Percentiles rank a stretch among this genome's conserved stretches.
Evolutionary conservation across 139 green algal genomes (phyloP).

Genomic region (Tetraselmis striata): DNA sequence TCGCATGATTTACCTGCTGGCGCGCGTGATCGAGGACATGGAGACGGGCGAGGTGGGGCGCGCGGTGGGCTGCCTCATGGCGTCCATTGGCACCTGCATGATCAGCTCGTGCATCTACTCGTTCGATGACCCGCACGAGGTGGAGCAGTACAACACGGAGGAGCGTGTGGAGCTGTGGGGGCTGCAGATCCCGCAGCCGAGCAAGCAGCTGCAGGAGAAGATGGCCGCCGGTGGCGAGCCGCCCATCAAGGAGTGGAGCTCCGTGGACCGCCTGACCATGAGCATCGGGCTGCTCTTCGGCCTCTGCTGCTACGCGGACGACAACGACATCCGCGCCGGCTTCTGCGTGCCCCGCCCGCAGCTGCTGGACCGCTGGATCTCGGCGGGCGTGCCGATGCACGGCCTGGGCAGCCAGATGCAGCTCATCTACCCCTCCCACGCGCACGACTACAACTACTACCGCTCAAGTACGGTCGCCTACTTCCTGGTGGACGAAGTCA

Average conservation of each 20-base stretch:
- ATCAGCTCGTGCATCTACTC: conserved; percentile 65
- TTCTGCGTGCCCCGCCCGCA: conserved; percentile 61
- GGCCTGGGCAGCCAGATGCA: conserved; percentile 40
- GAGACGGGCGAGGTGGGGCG: conserved; percentile 41
- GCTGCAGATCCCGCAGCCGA: conserved; percentile 22
- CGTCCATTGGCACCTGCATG: conserved; percentile 64
- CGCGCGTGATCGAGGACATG: conserved; percentile 27
- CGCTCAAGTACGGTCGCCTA: conserved; percentile 50
- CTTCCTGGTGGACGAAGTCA: conserved; percentile 58
- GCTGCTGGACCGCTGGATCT: conserved; percentile 54
- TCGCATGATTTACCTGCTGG: conserved; percentile 62
- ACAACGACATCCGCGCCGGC: conserved; percentile 41
- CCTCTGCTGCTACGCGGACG: conserved; percentile 50
- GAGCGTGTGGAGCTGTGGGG: conserved; percentile 67
- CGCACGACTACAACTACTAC: conserved; percentile 68
- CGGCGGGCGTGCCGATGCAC: conserved; percentile 46
- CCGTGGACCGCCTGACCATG: conserved; percentile 59
- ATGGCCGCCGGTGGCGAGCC: background rate
- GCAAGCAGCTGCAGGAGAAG: background rate
- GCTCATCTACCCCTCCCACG: conserved; percentile 55
- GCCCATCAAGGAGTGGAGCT: conserved; percentile 39
- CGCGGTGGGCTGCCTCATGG: conserved; percentile 64
- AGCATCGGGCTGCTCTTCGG: conserved; percentile 59
- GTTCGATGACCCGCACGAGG: conserved; percentile 54
- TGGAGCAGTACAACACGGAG: conserved; percentile 26